phyloP scores from a whole-genome alignment of 1,139 yeast genomes.

The Debaryomyces psychrophilus region DNA sequence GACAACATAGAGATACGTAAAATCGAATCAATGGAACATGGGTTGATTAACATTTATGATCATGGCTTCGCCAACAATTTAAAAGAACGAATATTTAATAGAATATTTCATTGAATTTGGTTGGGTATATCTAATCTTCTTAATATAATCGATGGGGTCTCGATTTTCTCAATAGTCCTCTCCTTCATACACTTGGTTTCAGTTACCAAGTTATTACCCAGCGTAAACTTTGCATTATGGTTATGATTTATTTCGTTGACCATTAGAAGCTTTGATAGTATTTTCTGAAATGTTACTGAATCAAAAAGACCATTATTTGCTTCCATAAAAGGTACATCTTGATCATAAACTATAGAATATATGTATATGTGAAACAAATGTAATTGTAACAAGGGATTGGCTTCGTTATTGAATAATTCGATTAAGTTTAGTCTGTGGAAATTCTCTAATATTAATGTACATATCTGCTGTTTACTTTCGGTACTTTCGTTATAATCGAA shows the following conservation, averaged over 20 bases:
- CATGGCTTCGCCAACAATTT: slow-evolving; percentile 59
- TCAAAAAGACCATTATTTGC: neutral
- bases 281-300: slow-evolving; percentile 1
- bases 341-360: slow-evolving; percentile 12
- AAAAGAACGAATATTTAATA: slow-evolving; percentile 28
- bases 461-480: neutral
- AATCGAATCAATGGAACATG: slow-evolving; percentile 43
- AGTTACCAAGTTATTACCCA: neutral
- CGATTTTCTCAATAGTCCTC: slow-evolving; percentile 9
- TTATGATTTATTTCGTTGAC: slow-evolving; percentile 11
- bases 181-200: neutral
- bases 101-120: slow-evolving; percentile 1
- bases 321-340: slow-evolving; percentile 10
- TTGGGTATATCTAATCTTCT: slow-evolving; percentile 12
- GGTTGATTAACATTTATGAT: slow-evolving; percentile 69
- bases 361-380: slow-evolving; percentile 14
- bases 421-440: slow-evolving; percentile 10
- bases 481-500: neutral
- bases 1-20: slow-evolving; percentile 23
- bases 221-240: slow-evolving; percentile 11
- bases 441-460: slow-evolving; percentile 12
- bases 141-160: slow-evolving; percentile 12
- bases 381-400: neutral
- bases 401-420: slow-evolving; percentile 1
- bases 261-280: slow-evolving; percentile 8